A percentile compares a stretch with the other conserved stretches of the same genome.
These are phyloP conservation scores for Dictyostelium brefeldianum DNA, from an alignment of 78 protist species.

Conservation along the genomic window DNA sequence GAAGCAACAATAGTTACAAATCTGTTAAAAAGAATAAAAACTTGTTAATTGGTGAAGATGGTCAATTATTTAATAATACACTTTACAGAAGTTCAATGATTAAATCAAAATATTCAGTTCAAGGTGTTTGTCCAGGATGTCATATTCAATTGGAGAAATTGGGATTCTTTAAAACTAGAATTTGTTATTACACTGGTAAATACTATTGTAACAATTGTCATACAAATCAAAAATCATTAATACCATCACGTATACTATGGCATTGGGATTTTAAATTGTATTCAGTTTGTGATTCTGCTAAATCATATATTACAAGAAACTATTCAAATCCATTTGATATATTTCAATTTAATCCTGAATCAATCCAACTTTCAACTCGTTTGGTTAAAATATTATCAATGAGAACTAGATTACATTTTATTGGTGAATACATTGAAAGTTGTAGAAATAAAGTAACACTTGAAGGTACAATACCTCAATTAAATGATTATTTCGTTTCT, in stretches of 20 bases:
- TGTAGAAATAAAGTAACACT: slow-evolving; percentile 45
- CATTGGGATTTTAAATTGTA: slow-evolving; percentile 70
- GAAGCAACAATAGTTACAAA: background rate
- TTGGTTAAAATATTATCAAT: background rate
- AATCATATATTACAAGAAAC: slow-evolving; percentile 10
- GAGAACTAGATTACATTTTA: slow-evolving; percentile 31
- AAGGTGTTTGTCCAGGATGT: slow-evolving; percentile 51
- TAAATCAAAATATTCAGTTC: background rate
- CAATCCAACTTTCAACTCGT: background rate
- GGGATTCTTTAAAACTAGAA: slow-evolving; percentile 63
- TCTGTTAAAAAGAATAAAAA: slow-evolving; percentile 5
- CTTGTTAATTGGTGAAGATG: slow-evolving; percentile 63
- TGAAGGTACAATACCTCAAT: background rate
- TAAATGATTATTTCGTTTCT: slow-evolving; percentile 29
- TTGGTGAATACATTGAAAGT: slow-evolving; percentile 60
- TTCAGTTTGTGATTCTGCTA: slow-evolving; percentile 30
- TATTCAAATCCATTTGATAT: slow-evolving; percentile 25
- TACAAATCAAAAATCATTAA: slow-evolving; percentile 6
- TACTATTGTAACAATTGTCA: slow-evolving; percentile 62
- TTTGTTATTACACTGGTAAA: slow-evolving; percentile 73
- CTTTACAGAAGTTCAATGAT: slow-evolving; percentile 3
- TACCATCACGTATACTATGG: slow-evolving; percentile 41
- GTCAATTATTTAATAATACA: slow-evolving; percentile 7
- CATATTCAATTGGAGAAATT: slow-evolving; percentile 31
- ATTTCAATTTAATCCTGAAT: slow-evolving; percentile 50